Base-by-base conservation (phyloP, 192 early-diverging fungal species). In the Gigaspora rosea region DNA sequence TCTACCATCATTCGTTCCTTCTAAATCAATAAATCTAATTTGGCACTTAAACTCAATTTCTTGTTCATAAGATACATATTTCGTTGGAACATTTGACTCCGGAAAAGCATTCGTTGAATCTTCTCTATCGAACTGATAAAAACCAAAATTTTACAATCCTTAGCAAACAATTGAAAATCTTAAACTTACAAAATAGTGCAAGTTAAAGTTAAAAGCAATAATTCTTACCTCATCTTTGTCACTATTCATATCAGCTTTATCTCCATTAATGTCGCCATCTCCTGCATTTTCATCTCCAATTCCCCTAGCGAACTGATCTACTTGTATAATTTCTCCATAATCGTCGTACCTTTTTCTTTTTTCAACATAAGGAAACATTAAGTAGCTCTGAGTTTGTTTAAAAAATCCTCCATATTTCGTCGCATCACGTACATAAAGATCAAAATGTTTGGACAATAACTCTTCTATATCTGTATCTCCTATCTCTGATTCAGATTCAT, bases 21-120 rank as follows among this genome's bases (percentile, higher is more conserved):
- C 96, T 73, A 97, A 85, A 85, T 98, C 96, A 8, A 99, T 88
- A 82, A 92, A 98, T 46, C 87, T 82, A 22, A 98, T 80, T 69
- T 86, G 86, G 78, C 96, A 98, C 13, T 82, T 86, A 8, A 98
- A 70, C 1, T 86, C 64, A 13, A 98, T 63, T 12, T 80, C 82
- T 36, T 88, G 79, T 33, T 91, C 82, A 61, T 87, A 79, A 22
- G 73, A 82, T 8, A 92, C 79, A 78, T 94, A 94, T 83, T 97
- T 97, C 12, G 92, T 94, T 1, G 97, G 97, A 27, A 89, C 75
- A 35, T 78, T 81, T 35, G 89, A 90, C n/a, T 89, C 88, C 8
- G 84, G 78, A 33, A 80, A 82, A 57, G 84, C 78, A 33, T 83
- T 80, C 13, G 83, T 86, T n/a, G 86, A 79, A 61, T 90, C 80